Percentiles rank a stretch among this genome's conserved stretches.
phyloP scores from a whole-genome alignment of 345 rosid species.

The Corchorus olitorius region DNA sequence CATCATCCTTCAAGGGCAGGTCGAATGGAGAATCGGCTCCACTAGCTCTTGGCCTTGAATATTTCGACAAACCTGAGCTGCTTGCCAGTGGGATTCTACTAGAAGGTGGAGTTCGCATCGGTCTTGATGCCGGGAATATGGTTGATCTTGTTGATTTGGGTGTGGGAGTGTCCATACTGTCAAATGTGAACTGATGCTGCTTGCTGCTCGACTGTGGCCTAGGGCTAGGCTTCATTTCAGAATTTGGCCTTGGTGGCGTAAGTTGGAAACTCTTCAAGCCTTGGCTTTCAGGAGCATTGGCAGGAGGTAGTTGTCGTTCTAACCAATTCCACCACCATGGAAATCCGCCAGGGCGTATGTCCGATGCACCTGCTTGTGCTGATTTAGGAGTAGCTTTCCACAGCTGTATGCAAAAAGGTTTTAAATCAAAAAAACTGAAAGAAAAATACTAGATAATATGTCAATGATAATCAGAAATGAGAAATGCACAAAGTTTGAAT shows the following conservation, averaged over 20 bases:
- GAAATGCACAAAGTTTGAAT: not conserved
- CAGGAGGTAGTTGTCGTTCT: constrained; percentile 60
- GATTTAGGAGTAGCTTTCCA: constrained; percentile 50
- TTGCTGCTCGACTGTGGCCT: constrained; percentile 50
- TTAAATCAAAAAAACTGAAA: not conserved
- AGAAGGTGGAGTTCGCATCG: constrained; percentile 51
- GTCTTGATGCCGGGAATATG: constrained; percentile 43
- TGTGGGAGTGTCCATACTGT: constrained; percentile 64
- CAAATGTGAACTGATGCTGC: constrained; percentile 46
- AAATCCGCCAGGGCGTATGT: too few species aligned
- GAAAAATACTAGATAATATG: not conserved
- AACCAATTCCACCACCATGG: constrained; percentile 25
- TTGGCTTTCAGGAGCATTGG: constrained; percentile 48
- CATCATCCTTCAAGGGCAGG: constrained; percentile 75
- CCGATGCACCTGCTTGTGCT: too few species aligned
- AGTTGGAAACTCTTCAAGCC: not conserved
- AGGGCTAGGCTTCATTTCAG: constrained; percentile 58
- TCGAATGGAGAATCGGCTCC: constrained; percentile 59
- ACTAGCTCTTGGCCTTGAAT: constrained; percentile 62
- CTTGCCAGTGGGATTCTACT: constrained; percentile 37
- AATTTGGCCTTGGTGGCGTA: constrained; percentile 57
- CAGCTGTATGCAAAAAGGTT: constrained; percentile 34
- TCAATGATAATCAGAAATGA: not conserved
- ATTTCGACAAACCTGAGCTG: constrained; percentile 53
- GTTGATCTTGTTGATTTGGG: constrained; percentile 79